Evolutionary conservation across 352 stramenopile species (phyloP), one percentile per base, ranked within the genome.

Genomic region (Phytophthora pini): DNA sequence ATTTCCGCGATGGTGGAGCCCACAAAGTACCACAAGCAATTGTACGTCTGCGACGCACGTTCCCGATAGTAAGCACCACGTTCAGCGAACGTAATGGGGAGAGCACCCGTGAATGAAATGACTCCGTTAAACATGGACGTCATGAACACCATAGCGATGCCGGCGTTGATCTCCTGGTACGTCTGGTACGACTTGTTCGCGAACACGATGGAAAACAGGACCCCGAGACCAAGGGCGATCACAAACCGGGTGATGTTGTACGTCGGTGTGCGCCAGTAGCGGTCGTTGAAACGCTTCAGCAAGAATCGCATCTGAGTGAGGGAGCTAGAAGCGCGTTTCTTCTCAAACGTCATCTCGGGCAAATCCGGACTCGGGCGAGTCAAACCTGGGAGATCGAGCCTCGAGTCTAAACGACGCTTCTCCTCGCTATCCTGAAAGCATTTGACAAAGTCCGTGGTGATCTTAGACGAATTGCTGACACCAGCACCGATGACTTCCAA

Each of bases 41-140:
- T 80, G 59, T 98, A 98, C 50, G 94, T 97, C 51, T 90, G 65
- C 7, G 88, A 87, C n/a, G 86, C 82, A 29, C 93, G 49, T 56
- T 56, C 49, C 22, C 49, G 49, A 36, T 65, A 98, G 59, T 89
- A 98, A 0, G 90, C 87, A 6, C 83, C 87, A 39, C 93, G 79
- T 55, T 97, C 88, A n/a, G 78, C 70, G 50, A 84, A 69, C 17
- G 94, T 79, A 20, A 97, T 74, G n/a, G 88, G 80, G 5, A 97
- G 58, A 2, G 90, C 81, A 0, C 73, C 84, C 15, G 90, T 81
- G 47, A 96, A 87, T 24, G 79, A 87, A 12, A 90, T 84, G 22
- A 96, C 73, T 27, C 77, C 76, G 34, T 88, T 81, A 56, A 97
- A 97, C 55, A 92, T 53, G 2, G 90, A 82, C 2, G 81, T 79